Evolutionary conservation across 2,329 filamentous ascomycete genomes (phyloP), one percentile per base, ranked within the genome.

Genomic region (Stromatinia cepivora): DNA sequence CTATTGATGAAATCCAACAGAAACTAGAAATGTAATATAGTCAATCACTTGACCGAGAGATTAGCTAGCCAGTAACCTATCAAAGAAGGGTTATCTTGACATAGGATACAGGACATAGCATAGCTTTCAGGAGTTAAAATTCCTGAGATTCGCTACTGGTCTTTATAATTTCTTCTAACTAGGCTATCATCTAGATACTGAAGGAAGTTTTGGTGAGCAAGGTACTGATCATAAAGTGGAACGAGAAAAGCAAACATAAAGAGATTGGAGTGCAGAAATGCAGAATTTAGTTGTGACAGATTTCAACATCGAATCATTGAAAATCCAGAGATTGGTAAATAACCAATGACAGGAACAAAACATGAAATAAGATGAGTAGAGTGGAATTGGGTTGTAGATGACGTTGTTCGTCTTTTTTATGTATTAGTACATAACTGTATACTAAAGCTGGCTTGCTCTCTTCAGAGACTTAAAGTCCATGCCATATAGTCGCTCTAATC

Each of bases 351-450:
- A 39, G 10, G 28, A 25, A 15, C 7, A 9, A 52, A 50, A 22
- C 17, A 6, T 25, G 34, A 28, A 64, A 52, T 20, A 25, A 22
- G 20, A 11, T 63, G 46, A 39, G 8, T 20, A 1, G n/a, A 39
- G 46, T 52, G 25, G 34, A 28, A 52, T 64, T 52, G 31, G 34
- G 13, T 22, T 64, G 61, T 52, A 64, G 34, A 64, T 42, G n/a
- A 52, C n/a, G 9, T 52, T 28, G 13, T 13, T 3, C 9, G 48
- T 34, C 15, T 39, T 17, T 52, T 36, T 52, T 39, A 39, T 63
- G n/a, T 52, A 52, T 52, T 52, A n/a, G 46, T 28, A 28, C 34
- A 64, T 64, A 64, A 52, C 46, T 64, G 17, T 64, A 42, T 64
- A 39, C 34, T 64, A 48, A 52, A 64, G 4, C 39, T 22, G 45